phyloP scores from a whole-genome alignment of 352 stramenopile genomes.

The Globisporangium mamillatum region DNA sequence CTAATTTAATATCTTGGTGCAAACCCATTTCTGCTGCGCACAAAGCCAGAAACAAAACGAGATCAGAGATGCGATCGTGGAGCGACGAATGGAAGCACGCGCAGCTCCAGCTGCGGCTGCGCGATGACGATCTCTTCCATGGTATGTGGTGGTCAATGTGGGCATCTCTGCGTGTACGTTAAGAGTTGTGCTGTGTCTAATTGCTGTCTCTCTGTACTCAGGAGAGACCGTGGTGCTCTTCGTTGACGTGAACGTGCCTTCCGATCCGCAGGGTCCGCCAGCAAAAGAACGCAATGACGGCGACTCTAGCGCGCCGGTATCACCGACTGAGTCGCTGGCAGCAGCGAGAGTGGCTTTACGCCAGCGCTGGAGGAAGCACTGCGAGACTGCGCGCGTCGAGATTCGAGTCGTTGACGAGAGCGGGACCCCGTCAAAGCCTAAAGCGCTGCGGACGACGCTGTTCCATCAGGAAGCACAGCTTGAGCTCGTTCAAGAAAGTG shows the following conservation, averaged over 20 bases:
- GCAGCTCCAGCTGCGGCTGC: conserved; percentile 49
- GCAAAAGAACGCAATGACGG: background rate
- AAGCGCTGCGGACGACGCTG: conserved; percentile 29
- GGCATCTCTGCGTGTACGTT: background rate
- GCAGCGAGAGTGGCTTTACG: conserved; percentile 10
- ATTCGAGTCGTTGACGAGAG: conserved; percentile 41
- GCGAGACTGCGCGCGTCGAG: conserved; percentile 45
- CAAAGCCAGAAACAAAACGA: background rate
- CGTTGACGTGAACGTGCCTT: conserved; percentile 29
- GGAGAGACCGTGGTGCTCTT: conserved; percentile 43
- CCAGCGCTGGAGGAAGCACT: conserved; percentile 40
- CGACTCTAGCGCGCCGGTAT: background rate
- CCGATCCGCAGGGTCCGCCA: background rate
- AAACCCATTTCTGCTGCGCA: background rate
- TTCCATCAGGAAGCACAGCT: conserved; percentile 65
- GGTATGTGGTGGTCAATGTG: conserved; percentile 26
- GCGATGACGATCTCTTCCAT: conserved; percentile 58
- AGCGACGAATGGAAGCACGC: conserved; percentile 67
- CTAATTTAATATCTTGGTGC: background rate
- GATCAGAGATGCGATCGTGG: conserved; percentile 48
- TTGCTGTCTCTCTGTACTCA: conserved; percentile 8
- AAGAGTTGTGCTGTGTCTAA: background rate
- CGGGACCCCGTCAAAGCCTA: background rate
- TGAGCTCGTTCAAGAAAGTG: conserved; percentile 21
- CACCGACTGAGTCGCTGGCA: background rate